Evolutionary conservation across 2,329 filamentous ascomycete genomes (phyloP), one percentile per base, ranked within the genome.

Genomic region (Scleromitrula shiraiana): DNA sequence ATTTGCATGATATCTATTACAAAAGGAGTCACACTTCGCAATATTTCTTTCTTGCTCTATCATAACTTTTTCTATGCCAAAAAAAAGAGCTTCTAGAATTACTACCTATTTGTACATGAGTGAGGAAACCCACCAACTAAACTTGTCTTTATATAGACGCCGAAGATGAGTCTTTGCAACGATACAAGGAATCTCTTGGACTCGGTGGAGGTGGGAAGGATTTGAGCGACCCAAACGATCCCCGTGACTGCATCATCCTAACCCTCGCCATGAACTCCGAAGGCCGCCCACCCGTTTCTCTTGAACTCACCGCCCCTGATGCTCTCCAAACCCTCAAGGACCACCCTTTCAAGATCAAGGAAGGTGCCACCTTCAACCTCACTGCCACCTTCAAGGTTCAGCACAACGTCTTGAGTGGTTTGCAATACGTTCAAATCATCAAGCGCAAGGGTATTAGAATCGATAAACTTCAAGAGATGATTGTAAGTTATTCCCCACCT

Each of bases 381-480:
- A 89, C 86, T 66, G 90, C 85, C 50, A 80, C 80, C 53, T 98
- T 97, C 77, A 85, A 90, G 72, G 93, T 98, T 38, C 89, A 98
- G 75, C 89, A 96, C 67, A 86, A 97, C 70, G 91, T 98, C 57
- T 78, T 97, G 47, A 93, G 87, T 60, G 93, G 93, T 38, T 72
- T 98, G 65, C 94, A 96, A 73, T 98, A 97, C 68, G 79, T 98
- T 50, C 93, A 98, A 72, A 78, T 89, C 33, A 86, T 96, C 54
- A 95, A 93, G 77, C 78, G 90, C 60, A 89, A 89, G 75, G 86
- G 87, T 46, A 77, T 97, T 65, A 80, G 80, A 51, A 80, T 91
- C 53, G 87, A 85, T 73, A 98, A 96, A 79, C 85, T 93, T 63
- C 86, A 94, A 61, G 91, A 97, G 74, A 98, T 98, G 93, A 85